These are phyloP conservation scores for Aspergillus flavus DNA, from an alignment of 2,329 filamentous ascomycete genomes.

Conservation along the genomic window DNA sequence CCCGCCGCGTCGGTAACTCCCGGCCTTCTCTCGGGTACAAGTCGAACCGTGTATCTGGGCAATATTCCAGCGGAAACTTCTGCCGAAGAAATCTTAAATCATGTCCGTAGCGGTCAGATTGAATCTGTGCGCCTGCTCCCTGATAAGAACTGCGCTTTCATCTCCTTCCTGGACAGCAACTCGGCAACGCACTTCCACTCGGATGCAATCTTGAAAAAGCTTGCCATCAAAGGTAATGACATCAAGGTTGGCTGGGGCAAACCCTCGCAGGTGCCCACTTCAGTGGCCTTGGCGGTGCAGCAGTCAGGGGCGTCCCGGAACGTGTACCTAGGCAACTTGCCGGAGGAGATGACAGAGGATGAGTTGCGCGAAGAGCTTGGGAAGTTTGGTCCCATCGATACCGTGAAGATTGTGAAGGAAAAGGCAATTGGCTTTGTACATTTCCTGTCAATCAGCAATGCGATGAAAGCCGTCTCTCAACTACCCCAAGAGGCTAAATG, in stretches of 20 bases:
- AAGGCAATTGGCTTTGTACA: constrained; percentile 98
- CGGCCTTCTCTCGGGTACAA: constrained; percentile 85
- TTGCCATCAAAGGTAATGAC: constrained; percentile 97
- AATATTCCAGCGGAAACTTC: constrained; percentile 98
- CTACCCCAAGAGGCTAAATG: constrained; percentile 95
- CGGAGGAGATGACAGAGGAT: constrained; percentile 87
- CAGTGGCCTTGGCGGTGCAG: constrained; percentile 94
- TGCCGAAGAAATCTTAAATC: constrained; percentile 93
- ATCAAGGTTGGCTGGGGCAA: constrained; percentile 99
- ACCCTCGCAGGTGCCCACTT: constrained; percentile 95
- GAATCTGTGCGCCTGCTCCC: constrained; percentile 96
- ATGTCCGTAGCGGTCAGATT: constrained; percentile 96
- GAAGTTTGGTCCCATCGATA: constrained; percentile 96
- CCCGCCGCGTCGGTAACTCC: constrained; percentile 75
- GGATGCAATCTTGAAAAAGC: constrained; percentile 98
- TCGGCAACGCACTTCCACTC: constrained; percentile 99
- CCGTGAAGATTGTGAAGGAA: constrained; percentile 95
- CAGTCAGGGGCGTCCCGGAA: constrained; percentile 96
- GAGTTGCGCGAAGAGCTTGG: constrained; percentile 92
- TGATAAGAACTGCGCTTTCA: constrained; percentile 99
- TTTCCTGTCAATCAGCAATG: constrained; percentile 95
- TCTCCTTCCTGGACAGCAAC: constrained; percentile 96
- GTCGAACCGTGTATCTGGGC: constrained; percentile 93
- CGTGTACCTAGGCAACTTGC: constrained; percentile 91
- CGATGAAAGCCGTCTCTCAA: constrained; percentile 96